phyloP scores from a whole-genome alignment of 1,284 basidiomycete species.

The Austroboletus novae-zelandiae region DNA sequence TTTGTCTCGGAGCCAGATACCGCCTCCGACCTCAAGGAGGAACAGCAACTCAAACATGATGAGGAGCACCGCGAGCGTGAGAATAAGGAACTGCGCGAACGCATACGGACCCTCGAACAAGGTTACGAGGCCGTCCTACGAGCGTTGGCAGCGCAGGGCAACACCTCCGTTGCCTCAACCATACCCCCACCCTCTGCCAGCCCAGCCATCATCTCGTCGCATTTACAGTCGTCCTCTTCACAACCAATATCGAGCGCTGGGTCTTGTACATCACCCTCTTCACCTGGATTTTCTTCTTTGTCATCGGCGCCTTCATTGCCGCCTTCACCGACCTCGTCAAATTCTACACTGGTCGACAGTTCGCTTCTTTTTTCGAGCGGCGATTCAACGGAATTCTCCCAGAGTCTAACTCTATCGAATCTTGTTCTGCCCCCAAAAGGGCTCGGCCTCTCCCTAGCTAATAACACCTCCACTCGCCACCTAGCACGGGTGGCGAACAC shows the following conservation, averaged over 20 bases:
- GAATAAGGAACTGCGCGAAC: slow-evolving; percentile 71
- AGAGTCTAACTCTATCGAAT: slow-evolving; percentile 25
- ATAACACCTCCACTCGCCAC: slow-evolving; percentile 78
- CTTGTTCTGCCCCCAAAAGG: slow-evolving; percentile 15
- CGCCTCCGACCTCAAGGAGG: slow-evolving; percentile 22
- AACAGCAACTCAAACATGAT: slow-evolving; percentile 43
- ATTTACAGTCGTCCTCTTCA: too few relatives aligned
- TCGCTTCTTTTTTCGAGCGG: slow-evolving; percentile 28
- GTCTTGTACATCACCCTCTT: slow-evolving; percentile 13
- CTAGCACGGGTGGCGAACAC: slow-evolving; percentile 90
- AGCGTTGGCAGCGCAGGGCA: slow-evolving; percentile 59
- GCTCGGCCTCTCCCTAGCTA: slow-evolving; percentile 29
- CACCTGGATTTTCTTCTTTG: slow-evolving; percentile 10
- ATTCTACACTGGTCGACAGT: slow-evolving; percentile 36
- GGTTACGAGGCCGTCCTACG: slow-evolving; percentile 78
- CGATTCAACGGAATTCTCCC: slow-evolving; percentile 32
- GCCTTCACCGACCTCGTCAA: slow-evolving; percentile 51
- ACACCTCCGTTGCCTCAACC: slow-evolving; percentile 11
- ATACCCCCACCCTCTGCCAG: slow-evolving; percentile 27
- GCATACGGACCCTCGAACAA: slow-evolving; percentile 71
- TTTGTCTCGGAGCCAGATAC: slow-evolving; percentile 29
- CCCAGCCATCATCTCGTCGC: slow-evolving; percentile 8
- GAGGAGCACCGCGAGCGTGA: slow-evolving; percentile 55
- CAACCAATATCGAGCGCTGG: neutral
- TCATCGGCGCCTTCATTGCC: slow-evolving; percentile 32